phyloP scores from a whole-genome alignment of 352 stramenopile species.

The Phytopythium aichiense region DNA sequence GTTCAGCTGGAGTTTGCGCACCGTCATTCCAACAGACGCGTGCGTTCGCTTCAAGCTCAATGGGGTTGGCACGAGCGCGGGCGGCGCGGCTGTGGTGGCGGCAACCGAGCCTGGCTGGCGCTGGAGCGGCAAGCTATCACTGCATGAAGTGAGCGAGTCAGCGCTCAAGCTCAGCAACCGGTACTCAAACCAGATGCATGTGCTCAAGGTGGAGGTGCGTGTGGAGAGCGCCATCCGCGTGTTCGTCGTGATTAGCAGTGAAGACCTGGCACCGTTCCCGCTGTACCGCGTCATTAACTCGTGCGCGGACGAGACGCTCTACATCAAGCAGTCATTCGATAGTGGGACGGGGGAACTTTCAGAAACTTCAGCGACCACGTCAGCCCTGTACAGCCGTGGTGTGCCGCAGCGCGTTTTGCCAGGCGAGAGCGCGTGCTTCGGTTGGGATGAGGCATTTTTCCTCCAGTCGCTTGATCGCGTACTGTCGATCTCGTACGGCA shows the following conservation, averaged over 20 bases:
- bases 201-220: constrained; percentile 76
- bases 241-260: constrained; percentile 67
- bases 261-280: constrained; percentile 57
- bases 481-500: constrained; percentile 53
- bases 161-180: constrained; percentile 84
- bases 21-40: constrained; percentile 45
- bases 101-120: constrained; percentile 36
- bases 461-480: constrained; percentile 62
- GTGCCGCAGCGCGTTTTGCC: constrained; percentile 66
- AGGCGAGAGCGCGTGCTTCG: constrained; percentile 72
- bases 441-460: constrained; percentile 84
- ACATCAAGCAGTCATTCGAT: constrained; percentile 82
- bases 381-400: constrained; percentile 48
- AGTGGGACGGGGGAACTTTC: constrained; percentile 36
- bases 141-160: constrained; percentile 82
- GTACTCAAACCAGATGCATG: constrained; percentile 70
- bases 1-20: constrained; percentile 64
- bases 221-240: constrained; percentile 69
- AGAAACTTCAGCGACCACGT: constrained; percentile 31
- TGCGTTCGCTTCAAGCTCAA: constrained; percentile 67
- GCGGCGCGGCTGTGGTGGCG: constrained; percentile 12
- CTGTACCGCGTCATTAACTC: constrained; percentile 84
- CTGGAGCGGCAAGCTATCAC: constrained; percentile 79
- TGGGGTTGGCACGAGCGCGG: constrained; percentile 7
- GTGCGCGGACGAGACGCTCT: constrained; percentile 55